These are phyloP conservation scores for Alternaria postmessia DNA, from an alignment of 2,329 filamentous ascomycete species.

Conservation along the genomic window DNA sequence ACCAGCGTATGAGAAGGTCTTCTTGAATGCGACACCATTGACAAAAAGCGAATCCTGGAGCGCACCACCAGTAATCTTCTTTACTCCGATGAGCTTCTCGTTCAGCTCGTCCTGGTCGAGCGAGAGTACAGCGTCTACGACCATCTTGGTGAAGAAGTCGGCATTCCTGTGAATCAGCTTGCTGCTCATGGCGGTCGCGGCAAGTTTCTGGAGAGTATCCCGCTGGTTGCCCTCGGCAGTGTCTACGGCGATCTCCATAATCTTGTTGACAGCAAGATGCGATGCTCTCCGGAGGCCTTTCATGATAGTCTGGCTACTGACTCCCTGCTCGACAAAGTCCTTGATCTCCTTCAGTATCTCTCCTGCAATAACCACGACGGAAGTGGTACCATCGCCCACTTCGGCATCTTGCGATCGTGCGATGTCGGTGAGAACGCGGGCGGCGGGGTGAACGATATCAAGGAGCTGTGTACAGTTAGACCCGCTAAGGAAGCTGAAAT, in stretches of 20 bases:
- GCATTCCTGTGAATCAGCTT: slow-evolving; percentile 99
- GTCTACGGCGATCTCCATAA: slow-evolving; percentile 94
- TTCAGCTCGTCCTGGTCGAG: slow-evolving; percentile 97
- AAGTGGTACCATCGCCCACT: slow-evolving; percentile 97
- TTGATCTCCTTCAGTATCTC: slow-evolving; percentile 97
- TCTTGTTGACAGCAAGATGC: slow-evolving; percentile 94
- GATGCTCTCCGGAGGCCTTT: slow-evolving; percentile 92
- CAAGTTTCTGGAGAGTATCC: slow-evolving; percentile 88
- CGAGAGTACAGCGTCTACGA: slow-evolving; percentile 93
- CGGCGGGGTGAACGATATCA: slow-evolving; percentile 97
- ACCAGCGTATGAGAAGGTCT: slow-evolving; percentile 98
- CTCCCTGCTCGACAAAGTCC: slow-evolving; percentile 94
- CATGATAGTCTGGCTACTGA: slow-evolving; percentile 97
- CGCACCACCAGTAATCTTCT: slow-evolving; percentile 96
- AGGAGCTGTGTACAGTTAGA: slow-evolving; percentile 71
- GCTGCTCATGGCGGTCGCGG: slow-evolving; percentile 97
- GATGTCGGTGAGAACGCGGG: slow-evolving; percentile 96
- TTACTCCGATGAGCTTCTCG: slow-evolving; percentile 96
- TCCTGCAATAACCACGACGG: slow-evolving; percentile 95
- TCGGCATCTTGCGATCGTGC: slow-evolving; percentile 98
- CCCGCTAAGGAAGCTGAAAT: not conserved
- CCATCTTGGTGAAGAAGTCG: slow-evolving; percentile 97
- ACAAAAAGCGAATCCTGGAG: slow-evolving; percentile 96
- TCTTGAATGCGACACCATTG: slow-evolving; percentile 98
- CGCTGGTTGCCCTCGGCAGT: slow-evolving; percentile 83